Percentiles rank a stretch among this genome's conserved stretches.
Evolutionary conservation across 345 rosid species (phyloP).

Genomic region (Eucalyptus leucophloia): DNA sequence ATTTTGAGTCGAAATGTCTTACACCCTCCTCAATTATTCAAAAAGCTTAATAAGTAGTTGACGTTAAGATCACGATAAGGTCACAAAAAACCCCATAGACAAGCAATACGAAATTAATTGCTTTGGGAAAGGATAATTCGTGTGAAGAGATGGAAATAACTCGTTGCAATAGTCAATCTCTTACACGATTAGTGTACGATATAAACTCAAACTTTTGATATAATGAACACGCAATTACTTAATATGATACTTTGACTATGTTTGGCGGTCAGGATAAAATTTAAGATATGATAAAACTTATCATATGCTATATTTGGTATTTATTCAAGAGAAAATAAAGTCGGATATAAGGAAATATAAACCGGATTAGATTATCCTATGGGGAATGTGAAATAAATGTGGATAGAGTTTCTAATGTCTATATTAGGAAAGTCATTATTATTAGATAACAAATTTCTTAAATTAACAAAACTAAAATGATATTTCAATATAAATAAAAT

Average conservation of each 20-base stretch:
- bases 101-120: not conserved
- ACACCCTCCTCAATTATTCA: not conserved
- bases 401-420: fast-evolving
- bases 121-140: not conserved
- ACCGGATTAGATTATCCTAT: fast-evolving
- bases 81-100: not conserved
- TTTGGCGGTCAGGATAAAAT: fast-evolving
- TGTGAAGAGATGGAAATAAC: not conserved
- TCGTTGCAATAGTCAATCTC: not conserved
- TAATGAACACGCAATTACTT: not conserved
- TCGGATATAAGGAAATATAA: no score
- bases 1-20: not conserved
- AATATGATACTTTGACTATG: not conserved
- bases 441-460: no score
- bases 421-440: no score
- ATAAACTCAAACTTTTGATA: not conserved
- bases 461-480: no score
- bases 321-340: no score
- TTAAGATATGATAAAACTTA: no score
- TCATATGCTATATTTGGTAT: no score
- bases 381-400: no score
- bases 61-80: not conserved
- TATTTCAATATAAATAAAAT: no score
- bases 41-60: not conserved
- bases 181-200: not conserved